Percentiles rank a stretch among this genome's conserved stretches.
Conservation (phyloP, 1,284 basidiomycete genomes). For the Trichosporon sp. region DNA sequence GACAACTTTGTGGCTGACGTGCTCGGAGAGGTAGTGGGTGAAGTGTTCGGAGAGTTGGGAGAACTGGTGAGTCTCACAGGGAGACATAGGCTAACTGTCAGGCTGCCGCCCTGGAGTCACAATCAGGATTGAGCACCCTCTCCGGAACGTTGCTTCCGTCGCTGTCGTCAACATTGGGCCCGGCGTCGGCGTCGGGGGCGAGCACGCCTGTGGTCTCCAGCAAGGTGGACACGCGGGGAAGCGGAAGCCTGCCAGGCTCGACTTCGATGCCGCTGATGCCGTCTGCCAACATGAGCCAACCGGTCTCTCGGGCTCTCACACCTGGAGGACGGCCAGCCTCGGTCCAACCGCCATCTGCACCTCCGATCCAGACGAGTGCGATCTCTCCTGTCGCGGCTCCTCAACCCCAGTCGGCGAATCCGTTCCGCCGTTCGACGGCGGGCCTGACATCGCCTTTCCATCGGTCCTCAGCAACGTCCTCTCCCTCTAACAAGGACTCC, state of each 20-base stretch:
- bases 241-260: slow-evolving; percentile 25
- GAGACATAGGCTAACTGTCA: slow-evolving; percentile 30
- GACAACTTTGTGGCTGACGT: slow-evolving; percentile 73
- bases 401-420: slow-evolving; percentile 37
- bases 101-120: slow-evolving; percentile 56
- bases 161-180: slow-evolving; percentile 39
- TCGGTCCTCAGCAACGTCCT: slow-evolving; percentile 36
- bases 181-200: slow-evolving; percentile 18
- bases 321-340: slow-evolving; percentile 51
- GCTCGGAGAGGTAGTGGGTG: slow-evolving; percentile 80
- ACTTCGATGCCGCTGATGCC: slow-evolving; percentile 29
- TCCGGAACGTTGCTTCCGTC: slow-evolving; percentile 54
- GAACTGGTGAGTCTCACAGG: slow-evolving; percentile 59
- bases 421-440: slow-evolving; percentile 47
- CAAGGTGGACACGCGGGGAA: slow-evolving; percentile 1
- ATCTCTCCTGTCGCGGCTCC: slow-evolving; percentile 37
- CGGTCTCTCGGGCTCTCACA: slow-evolving; percentile 43
- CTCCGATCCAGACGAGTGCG: slow-evolving; percentile 51
- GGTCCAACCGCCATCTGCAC: slow-evolving; percentile 45
- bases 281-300: slow-evolving; percentile 37
- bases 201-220: neutral
- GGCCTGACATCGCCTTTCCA: slow-evolving; percentile 42
- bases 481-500: slow-evolving; percentile 19
- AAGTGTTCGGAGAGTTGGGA: slow-evolving; percentile 78
- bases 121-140: slow-evolving; percentile 53